Base-by-base conservation (phyloP, 768 basidiomycete genomes). In the Suillus discolor region DNA sequence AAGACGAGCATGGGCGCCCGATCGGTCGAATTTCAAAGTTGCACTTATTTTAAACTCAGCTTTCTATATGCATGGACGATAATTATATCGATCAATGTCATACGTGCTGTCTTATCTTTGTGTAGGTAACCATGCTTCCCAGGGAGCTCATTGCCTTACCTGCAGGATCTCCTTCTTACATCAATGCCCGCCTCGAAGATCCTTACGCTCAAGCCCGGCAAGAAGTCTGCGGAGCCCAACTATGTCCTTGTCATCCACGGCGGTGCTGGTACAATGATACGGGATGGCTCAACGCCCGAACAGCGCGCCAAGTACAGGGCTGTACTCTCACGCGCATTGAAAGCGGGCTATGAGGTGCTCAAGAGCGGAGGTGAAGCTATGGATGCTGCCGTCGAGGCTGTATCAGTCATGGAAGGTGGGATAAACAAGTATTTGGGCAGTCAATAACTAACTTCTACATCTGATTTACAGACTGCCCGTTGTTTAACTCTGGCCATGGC, bases 401-500 rank as follows among this genome's bases (percentile, higher is more conserved):
- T 93, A 9, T 79, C 85, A 0, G 75, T 81, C 18, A 79, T 95
- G 84, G 93, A 94, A 84, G 89, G 91, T 88, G 49, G 38, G 77
- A 68, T 44, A 60, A 31, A 31, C 23, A 36, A 18, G 11, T 16
- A 38, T 23, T 61, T 23, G 31, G 11, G 23, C 31, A 34, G 34
- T 44, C 36, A 9, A 31, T 34, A 12, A 38, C 15, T 41, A 49
- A 45, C 45, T 59, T 62, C 16, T 16, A 34, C 15, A 16, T 31
- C 15, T 44, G 11, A 65, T 61, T 51, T 45, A 36, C 54, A 93
- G 92, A 94, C 71, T 86, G 83, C 66, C 88, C 90, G 9, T 77
- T 94, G 20, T 94, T 94, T 79, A 94, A 94, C 70, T 78, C 88
- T 36, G 92, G 86, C 23, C 91, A 89, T 70, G 93, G 93, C 4